These are phyloP conservation scores for Kandelia obovata DNA, from an alignment of 345 rosid genomes.

Conservation along the genomic window DNA sequence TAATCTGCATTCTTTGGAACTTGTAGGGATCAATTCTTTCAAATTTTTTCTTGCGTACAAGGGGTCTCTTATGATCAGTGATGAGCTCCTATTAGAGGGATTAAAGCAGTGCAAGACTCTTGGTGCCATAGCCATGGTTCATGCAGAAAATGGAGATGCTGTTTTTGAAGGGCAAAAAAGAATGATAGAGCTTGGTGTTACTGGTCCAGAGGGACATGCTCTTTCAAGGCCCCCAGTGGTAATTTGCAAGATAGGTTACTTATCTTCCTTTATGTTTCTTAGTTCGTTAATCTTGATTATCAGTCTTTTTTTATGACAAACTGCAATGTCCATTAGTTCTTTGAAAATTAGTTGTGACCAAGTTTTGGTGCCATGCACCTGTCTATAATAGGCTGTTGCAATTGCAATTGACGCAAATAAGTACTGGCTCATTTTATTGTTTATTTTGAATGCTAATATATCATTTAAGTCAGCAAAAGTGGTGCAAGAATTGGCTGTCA, in stretches of 20 bases:
- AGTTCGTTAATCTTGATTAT: background rate
- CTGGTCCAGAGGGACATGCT: slow-evolving; percentile 96
- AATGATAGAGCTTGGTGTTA: slow-evolving; percentile 90
- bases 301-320: background rate
- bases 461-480: too few relatives aligned
- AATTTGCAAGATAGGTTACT: slow-evolving; percentile 19
- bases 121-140: slow-evolving; percentile 98
- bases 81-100: slow-evolving; percentile 82
- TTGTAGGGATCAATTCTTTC: slow-evolving; percentile 91
- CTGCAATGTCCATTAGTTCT: slow-evolving; percentile 7
- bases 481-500: too few relatives aligned
- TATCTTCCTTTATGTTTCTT: background rate
- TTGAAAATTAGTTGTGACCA: background rate
- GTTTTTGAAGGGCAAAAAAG: slow-evolving; percentile 88
- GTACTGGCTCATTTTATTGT: too few relatives aligned
- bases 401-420: too few relatives aligned
- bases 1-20: slow-evolving; percentile 3
- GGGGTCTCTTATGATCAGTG: slow-evolving; percentile 75
- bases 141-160: slow-evolving; percentile 99
- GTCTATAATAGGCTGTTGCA: too few relatives aligned
- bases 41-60: slow-evolving; percentile 96
- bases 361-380: background rate
- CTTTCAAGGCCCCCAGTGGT: slow-evolving; percentile 94
- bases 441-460: too few relatives aligned
- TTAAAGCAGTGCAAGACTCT: slow-evolving; percentile 82